phyloP scores from a whole-genome alignment of 2,329 filamentous ascomycete species.

The Stromatinia cepivora region DNA sequence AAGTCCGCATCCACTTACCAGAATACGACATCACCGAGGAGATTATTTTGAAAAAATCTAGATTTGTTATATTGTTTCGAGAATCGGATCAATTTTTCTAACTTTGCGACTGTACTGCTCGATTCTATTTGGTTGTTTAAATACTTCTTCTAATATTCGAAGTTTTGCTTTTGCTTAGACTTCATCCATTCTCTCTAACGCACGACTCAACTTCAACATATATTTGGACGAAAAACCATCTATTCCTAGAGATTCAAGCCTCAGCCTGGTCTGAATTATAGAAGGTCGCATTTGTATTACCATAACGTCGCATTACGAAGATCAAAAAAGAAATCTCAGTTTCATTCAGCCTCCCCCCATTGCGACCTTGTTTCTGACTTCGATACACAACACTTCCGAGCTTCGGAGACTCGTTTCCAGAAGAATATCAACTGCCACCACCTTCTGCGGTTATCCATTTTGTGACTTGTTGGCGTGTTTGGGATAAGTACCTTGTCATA shows the following conservation, averaged over 20 bases:
- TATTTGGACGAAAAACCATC: background rate
- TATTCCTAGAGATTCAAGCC: background rate
- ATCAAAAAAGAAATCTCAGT: background rate
- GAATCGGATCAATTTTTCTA: background rate
- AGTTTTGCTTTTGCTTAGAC: conserved; percentile 10
- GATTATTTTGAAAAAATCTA: background rate
- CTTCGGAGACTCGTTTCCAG: conserved; percentile 37
- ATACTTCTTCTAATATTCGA: conserved; percentile 8
- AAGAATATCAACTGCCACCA: conserved; percentile 36
- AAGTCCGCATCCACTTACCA: background rate
- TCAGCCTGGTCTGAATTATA: conserved; percentile 13
- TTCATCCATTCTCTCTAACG: conserved; percentile 10
- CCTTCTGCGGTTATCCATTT: conserved; percentile 33
- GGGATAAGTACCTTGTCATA: conserved; percentile 29
- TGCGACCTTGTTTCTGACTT: conserved; percentile 28
- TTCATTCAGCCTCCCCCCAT: conserved; percentile 27
- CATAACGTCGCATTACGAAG: conserved; percentile 8
- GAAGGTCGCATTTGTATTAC: conserved; percentile 16
- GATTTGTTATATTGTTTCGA: background rate
- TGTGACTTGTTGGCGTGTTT: conserved; percentile 31
- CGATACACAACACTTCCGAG: conserved; percentile 31
- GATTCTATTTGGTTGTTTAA: background rate
- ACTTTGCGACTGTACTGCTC: background rate
- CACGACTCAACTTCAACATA: background rate
- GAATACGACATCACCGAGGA: background rate